Base-by-base conservation (phyloP, 352 stramenopile genomes). In the Phytopythium litorale region DNA sequence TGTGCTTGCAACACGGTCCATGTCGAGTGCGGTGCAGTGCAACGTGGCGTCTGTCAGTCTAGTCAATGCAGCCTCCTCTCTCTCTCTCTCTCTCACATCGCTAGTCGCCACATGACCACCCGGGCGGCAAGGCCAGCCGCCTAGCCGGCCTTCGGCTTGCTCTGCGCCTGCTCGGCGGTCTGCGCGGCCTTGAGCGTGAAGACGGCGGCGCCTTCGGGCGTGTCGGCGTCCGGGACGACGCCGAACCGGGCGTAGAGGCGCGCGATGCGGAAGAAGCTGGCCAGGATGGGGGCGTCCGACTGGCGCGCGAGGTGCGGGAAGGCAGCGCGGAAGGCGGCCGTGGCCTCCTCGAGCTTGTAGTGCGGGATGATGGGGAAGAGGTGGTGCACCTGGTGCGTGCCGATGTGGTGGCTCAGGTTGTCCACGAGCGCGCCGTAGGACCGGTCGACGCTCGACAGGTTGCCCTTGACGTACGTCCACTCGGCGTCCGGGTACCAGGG, bases 371-470 rank as follows among this genome's bases (percentile, higher is more conserved):
- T 94, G 50, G 85, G 81, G 74, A 94, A 94, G 35, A 94, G 71
- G 77, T 94, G 85, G 72, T 94, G 85, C 58, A 92, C 73, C 71
- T 92, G 82, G 74, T 94, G 85, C 68, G 83, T 91, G 65, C 84
- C 84, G 60, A 94, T 94, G 81, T 94, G 88, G 77, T 94, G 82
- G 78, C 79, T 90, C 64, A 92, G 30, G 73, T 94, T 88, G 71
- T 94, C 81, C 48, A 94, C 82, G 56, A 94, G 56, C 61, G 71
- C 70, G 53, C 85, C 85, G 71, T 92, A 94, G 30, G 79, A 84
- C 57, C 85, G 85, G 71, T 94, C 84, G 21, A 94, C 81, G 30
- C 76, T 88, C 68, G 79, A 90, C 23, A 94, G 70, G 68, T 92
- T 91, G 58, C 85, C 82, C 74, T 91, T 89, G 62, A 92, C 82